Evolutionary conservation across 2,329 filamentous ascomycete genomes (phyloP), one percentile per base, ranked within the genome.

Genomic region (Fusarium nematophilum): DNA sequence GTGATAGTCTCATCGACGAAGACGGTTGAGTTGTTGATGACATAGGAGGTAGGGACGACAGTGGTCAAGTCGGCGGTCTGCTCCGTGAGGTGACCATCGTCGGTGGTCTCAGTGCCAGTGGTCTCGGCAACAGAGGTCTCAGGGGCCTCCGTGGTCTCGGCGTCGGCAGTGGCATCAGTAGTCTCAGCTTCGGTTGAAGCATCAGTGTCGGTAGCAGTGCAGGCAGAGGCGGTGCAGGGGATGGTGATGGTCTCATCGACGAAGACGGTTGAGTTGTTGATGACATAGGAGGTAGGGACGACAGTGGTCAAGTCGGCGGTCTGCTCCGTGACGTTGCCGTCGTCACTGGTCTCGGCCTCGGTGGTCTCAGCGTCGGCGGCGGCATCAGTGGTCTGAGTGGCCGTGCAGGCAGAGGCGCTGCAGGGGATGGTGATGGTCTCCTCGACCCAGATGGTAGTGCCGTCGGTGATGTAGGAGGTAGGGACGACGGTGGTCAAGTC

Each of bases 341-440:
- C 29, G 6, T 26, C 37, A n/a, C n/a, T 33, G 29, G 30, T 21
- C n/a, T n/a, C n/a, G n/a, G 40, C 11, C 25, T 29, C n/a, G 27
- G 40, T 15, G n/a, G 26, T n/a, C 17, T 14, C 17, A 3, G 5
- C 30, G 23, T 13, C 45, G 17, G 43, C 17, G 8, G 11, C 21
- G 9, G n/a, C 45, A 23, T 18, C 42, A 15, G 27, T 36, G n/a
- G 34, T 40, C 17, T 59, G 21, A n/a, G 43, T 34, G 17, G 36
- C 43, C 23, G 27, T 25, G 26, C 46, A 39, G 14, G 33, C 33
- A 23, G 47, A 51, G 56, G 31, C 17, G 30, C 33, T 53, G 43
- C 63, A 66, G 5, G 62, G 65, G 13, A 65, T 60, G 11, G 58
- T 60, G 38, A 62, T 53, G 10, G 65, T 63, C 42, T 52, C 54